These are phyloP conservation scores for Scheffersomyces coipomensis DNA, from an alignment of 805 yeast species.

Conservation along the genomic window DNA sequence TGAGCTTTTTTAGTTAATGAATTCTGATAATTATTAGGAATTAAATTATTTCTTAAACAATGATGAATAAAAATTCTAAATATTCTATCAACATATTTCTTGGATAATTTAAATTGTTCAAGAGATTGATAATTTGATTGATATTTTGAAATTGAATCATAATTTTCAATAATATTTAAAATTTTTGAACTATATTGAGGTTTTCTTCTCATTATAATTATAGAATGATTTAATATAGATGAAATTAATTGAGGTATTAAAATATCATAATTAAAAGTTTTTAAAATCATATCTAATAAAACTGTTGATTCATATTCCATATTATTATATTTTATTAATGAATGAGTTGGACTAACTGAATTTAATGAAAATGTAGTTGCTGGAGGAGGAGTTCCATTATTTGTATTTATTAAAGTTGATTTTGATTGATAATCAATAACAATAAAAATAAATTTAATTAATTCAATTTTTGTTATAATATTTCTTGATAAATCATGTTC, in stretches of 20 bases:
- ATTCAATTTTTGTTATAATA: slow-evolving; percentile 61
- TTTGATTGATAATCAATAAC: slow-evolving; percentile 46
- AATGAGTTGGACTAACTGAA: slow-evolving; percentile 56
- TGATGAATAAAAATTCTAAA: slow-evolving; percentile 45
- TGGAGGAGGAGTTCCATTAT: slow-evolving; percentile 10
- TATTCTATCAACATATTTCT: slow-evolving; percentile 62
- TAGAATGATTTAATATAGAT: slow-evolving; percentile 64
- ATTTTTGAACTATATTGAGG: slow-evolving; percentile 60
- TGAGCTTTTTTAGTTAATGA: slow-evolving; percentile 26
- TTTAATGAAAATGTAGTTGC: slow-evolving; percentile 46
- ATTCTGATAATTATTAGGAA: slow-evolving; percentile 31
- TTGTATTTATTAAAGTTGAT: slow-evolving; percentile 28
- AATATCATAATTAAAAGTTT: slow-evolving; percentile 55
- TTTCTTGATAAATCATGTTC: slow-evolving; percentile 53
- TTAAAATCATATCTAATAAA: slow-evolving; percentile 63
- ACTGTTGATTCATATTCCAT: slow-evolving; percentile 70
- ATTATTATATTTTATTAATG: slow-evolving; percentile 52
- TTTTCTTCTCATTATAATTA: slow-evolving; percentile 63
- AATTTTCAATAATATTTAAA: slow-evolving; percentile 55
- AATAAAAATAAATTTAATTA: slow-evolving; percentile 63
- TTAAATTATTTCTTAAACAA: slow-evolving; percentile 31
- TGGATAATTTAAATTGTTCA: slow-evolving; percentile 51
- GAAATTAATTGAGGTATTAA: slow-evolving; percentile 55
- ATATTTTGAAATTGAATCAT: slow-evolving; percentile 56
- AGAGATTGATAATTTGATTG: slow-evolving; percentile 48